Evolutionary conservation across 2,329 filamentous ascomycete genomes (phyloP).

Genomic region (Clonostachys solani): DNA sequence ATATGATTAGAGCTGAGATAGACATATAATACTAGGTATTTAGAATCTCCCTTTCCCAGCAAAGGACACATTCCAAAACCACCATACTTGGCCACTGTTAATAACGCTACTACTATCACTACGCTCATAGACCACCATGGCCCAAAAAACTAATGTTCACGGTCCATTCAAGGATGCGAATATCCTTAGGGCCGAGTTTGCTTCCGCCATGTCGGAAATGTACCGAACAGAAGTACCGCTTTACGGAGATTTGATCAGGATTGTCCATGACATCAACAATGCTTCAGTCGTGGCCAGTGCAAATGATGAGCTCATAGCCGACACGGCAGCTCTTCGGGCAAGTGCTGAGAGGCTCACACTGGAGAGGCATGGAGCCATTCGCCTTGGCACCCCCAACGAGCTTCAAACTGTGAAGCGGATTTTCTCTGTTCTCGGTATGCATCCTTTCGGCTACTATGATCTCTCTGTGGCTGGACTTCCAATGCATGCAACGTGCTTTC

Average conservation of each 20-base stretch:
- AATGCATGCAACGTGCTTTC: conserved; percentile 47
- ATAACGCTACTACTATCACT: too few species aligned
- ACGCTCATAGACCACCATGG: too few species aligned
- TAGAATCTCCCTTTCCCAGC: too few species aligned
- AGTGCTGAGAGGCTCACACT: conserved; percentile 13
- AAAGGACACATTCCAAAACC: too few species aligned
- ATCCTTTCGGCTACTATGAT: conserved; percentile 48
- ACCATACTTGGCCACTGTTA: too few species aligned
- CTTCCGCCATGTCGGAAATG: conserved; percentile 25
- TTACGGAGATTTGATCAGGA: conserved; percentile 21
- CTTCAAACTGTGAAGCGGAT: conserved; percentile 34
- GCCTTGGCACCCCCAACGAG: conserved; percentile 38
- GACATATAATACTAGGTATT: too few species aligned
- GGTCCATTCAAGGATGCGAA: too few species aligned
- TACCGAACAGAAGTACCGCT: conserved; percentile 26
- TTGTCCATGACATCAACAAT: conserved; percentile 19
- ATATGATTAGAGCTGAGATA: too few species aligned
- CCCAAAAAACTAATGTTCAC: too few species aligned
- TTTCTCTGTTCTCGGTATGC: conserved; percentile 41
- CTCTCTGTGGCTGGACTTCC: conserved; percentile 39
- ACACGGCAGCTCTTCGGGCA: neutral
- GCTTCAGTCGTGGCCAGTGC: conserved; percentile 2
- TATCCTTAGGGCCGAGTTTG: conserved; percentile 17
- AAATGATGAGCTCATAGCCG: neutral
- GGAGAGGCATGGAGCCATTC: conserved; percentile 40